Conservation (phyloP, 371 early-diverging fungal species). For the Mucor mucedo region DNA sequence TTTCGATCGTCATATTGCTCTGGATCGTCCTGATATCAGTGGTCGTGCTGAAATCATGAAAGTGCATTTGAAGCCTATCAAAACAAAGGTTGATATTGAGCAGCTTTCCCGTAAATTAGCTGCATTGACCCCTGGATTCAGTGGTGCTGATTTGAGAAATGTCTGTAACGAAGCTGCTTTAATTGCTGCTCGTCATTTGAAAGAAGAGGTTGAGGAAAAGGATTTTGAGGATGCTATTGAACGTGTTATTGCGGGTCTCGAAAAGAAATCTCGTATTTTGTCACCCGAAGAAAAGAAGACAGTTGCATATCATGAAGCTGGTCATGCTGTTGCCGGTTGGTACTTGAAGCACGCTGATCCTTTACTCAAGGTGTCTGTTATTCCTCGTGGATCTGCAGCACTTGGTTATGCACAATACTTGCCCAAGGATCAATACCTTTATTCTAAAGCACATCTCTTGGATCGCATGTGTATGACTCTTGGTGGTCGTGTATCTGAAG, state of each 20-base stretch:
- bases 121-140: slow-evolving; percentile 94
- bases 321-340: slow-evolving; percentile 99
- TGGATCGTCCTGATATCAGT: slow-evolving; percentile 95
- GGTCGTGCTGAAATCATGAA: slow-evolving; percentile 96
- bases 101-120: slow-evolving; percentile 78
- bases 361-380: slow-evolving; percentile 96
- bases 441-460: slow-evolving; percentile 88
- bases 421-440: slow-evolving; percentile 97
- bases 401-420: slow-evolving; percentile 98
- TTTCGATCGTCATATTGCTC: slow-evolving; percentile 97
- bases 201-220: slow-evolving; percentile 76
- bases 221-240: slow-evolving; percentile 99
- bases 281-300: slow-evolving; percentile 98
- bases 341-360: slow-evolving; percentile 96
- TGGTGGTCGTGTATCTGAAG: slow-evolving; percentile 95
- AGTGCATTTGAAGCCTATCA: slow-evolving; percentile 95
- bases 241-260: slow-evolving; percentile 97
- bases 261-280: slow-evolving; percentile 94
- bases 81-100: slow-evolving; percentile 81
- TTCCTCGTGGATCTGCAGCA: slow-evolving; percentile 95
- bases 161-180: slow-evolving; percentile 99
- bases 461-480: slow-evolving; percentile 99
- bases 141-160: slow-evolving; percentile 97
- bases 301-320: slow-evolving; percentile 99
- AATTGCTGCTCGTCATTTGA: slow-evolving; percentile 90